These are phyloP conservation scores for Pyricularia pennisetigena DNA, from an alignment of 2,329 filamentous ascomycete species.

Conservation along the genomic window DNA sequence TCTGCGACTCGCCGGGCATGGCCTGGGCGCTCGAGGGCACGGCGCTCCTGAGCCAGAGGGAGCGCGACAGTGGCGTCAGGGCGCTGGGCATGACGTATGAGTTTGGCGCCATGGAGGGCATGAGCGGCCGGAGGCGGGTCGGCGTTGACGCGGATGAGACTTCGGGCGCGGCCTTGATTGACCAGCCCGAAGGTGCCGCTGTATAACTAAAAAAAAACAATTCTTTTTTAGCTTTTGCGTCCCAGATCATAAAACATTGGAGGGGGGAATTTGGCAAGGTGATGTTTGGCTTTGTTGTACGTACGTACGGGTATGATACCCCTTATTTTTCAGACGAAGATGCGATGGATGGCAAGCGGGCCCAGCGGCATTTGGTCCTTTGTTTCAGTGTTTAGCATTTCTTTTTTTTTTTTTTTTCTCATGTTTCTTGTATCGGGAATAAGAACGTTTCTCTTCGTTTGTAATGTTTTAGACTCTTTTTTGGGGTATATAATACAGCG, in stretches of 20 bases:
- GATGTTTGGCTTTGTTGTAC: not conserved
- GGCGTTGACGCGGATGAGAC: slow-evolving; percentile 16
- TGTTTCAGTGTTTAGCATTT: not conserved
- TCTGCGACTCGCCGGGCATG: slow-evolving; percentile 22
- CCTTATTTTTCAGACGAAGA: not conserved
- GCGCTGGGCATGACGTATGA: slow-evolving; percentile 19
- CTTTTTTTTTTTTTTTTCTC: not conserved
- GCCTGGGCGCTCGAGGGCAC: slow-evolving; percentile 19
- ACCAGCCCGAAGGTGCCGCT: not conserved
- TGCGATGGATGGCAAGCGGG: not conserved
- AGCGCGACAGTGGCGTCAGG: slow-evolving; percentile 19
- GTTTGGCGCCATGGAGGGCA: slow-evolving; percentile 21
- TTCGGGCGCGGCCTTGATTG: not conserved
- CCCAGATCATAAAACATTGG: not conserved
- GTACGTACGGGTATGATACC: not conserved
- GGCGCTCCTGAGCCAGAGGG: slow-evolving; percentile 15
- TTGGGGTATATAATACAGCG: no score
- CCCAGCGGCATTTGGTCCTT: not conserved
- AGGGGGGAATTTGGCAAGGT: not conserved
- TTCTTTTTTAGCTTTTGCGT: not conserved
- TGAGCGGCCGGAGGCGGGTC: slow-evolving; percentile 14
- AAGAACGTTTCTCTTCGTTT: not conserved
- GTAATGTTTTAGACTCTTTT: no score
- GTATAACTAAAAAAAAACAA: not conserved
- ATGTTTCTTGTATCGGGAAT: not conserved